phyloP scores from a whole-genome alignment of 139 green algal genomes.

The Chlamydomonas sp. region DNA sequence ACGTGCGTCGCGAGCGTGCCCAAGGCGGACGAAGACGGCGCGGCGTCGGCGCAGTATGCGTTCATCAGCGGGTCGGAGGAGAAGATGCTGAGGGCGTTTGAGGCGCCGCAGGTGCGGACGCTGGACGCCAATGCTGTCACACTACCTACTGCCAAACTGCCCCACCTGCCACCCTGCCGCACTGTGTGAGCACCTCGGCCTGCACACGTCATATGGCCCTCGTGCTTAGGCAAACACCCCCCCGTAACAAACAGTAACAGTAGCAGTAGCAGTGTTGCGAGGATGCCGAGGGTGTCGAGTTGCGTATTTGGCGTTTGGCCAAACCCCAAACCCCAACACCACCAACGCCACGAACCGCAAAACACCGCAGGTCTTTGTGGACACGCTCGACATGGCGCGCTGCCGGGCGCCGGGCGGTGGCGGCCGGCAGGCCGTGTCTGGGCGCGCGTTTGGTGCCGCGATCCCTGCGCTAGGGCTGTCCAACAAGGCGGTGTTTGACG shows the following conservation, averaged over 20 bases:
- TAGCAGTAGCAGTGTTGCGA: no score
- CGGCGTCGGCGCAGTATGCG: background rate
- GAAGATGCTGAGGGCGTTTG: conserved; percentile 91
- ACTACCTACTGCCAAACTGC: no score
- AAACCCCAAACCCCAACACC: no score
- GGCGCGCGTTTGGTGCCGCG: conserved; percentile 53
- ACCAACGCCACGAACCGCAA: no score
- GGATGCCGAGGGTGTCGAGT: no score
- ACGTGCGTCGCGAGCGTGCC: conserved; percentile 55
- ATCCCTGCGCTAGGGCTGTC: conserved; percentile 61
- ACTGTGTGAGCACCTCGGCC: no score
- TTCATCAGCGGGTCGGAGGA: conserved; percentile 67
- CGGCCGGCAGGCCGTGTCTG: background rate
- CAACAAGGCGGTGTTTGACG: conserved; percentile 11
- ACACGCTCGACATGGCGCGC: conserved; percentile 32
- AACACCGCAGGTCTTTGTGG: conserved; percentile 35
- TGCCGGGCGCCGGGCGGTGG: conserved; percentile 2
- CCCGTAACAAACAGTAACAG: no score
- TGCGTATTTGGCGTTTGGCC: no score
- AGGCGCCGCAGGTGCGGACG: conserved; percentile 53
- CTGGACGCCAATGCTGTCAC: no score
- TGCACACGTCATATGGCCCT: no score
- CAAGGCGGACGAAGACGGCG: background rate
- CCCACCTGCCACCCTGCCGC: no score
- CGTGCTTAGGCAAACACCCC: no score